These are phyloP conservation scores for Beauveria sp. DNA, from an alignment of 2,329 filamentous ascomycete species.

Conservation along the genomic window DNA sequence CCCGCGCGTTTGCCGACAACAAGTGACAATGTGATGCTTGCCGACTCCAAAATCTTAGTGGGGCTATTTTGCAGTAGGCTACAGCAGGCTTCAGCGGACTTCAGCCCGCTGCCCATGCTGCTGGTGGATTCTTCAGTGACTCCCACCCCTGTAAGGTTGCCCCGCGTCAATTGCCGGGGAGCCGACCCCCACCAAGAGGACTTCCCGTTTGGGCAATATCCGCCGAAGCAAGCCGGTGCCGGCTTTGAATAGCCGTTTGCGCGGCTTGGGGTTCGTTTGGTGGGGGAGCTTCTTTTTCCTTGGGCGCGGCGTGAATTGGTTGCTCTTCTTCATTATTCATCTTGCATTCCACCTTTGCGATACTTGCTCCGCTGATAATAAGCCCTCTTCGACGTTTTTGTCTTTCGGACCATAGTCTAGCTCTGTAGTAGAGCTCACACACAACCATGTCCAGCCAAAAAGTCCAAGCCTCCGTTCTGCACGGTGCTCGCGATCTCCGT, in stretches of 20 bases:
- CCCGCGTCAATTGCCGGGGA: constrained; percentile 9
- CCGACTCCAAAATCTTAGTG: background rate
- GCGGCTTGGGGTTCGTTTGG: background rate
- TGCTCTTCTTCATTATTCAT: background rate
- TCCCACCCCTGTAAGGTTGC: background rate
- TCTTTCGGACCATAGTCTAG: background rate
- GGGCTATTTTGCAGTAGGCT: background rate
- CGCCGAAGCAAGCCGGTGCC: background rate
- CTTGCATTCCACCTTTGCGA: background rate
- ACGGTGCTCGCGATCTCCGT: background rate
- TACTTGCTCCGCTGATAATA: background rate
- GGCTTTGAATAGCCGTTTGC: constrained; percentile 6
- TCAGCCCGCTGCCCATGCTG: background rate
- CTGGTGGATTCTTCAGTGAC: background rate
- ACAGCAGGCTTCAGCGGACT: background rate
- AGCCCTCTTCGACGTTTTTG: too few relatives aligned
- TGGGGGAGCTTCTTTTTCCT: background rate
- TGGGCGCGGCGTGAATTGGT: background rate
- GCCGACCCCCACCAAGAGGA: background rate
- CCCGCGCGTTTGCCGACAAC: background rate
- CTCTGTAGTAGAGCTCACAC: background rate
- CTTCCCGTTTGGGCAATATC: constrained; percentile 4
- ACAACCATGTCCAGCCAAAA: constrained; percentile 11
- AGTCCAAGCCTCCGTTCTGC: constrained; percentile 41
- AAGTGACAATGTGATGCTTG: background rate